These are phyloP conservation scores for Sungouiozyma ichnusensis DNA, from an alignment of 805 yeast genomes.

Conservation along the genomic window DNA sequence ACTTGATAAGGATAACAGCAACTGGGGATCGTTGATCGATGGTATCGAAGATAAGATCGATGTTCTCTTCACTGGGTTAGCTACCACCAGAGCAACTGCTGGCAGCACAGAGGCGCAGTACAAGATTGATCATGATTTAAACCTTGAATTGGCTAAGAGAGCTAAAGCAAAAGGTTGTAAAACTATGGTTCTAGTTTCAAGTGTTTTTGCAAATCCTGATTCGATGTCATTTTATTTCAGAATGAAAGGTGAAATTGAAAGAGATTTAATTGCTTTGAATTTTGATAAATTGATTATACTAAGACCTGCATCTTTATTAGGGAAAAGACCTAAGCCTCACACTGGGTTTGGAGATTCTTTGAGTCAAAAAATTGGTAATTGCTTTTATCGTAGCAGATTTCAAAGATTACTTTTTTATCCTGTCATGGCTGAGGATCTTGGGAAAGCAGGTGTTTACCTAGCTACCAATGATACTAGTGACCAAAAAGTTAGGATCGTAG, in stretches of 20 bases:
- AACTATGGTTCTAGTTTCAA: constrained; percentile 58
- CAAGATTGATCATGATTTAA: constrained; percentile 65
- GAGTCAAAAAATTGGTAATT: constrained; percentile 26
- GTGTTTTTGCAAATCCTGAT: constrained; percentile 48
- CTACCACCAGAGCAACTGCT: constrained; percentile 63
- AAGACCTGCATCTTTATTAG: constrained; percentile 67
- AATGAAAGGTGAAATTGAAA: constrained; percentile 70
- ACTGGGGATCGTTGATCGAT: constrained; percentile 40
- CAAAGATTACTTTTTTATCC: constrained; percentile 34
- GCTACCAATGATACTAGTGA: constrained; percentile 23
- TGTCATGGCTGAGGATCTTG: constrained; percentile 57
- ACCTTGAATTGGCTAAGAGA: constrained; percentile 55
- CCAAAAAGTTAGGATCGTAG: constrained; percentile 24
- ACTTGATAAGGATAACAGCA: constrained; percentile 35
- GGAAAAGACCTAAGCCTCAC: constrained; percentile 37
- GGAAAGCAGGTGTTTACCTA: constrained; percentile 39
- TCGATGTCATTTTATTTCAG: constrained; percentile 53
- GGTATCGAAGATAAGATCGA: constrained; percentile 23
- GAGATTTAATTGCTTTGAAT: constrained; percentile 47
- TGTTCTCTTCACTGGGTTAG: constrained; percentile 54
- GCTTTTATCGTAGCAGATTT: constrained; percentile 28
- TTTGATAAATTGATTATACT: constrained; percentile 68
- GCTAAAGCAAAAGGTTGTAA: constrained; percentile 62
- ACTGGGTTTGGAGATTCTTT: constrained; percentile 32
- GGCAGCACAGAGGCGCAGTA: constrained; percentile 64